phyloP scores from a whole-genome alignment of 2,329 filamentous ascomycete genomes.

The Aspergillus puulaauensis region DNA sequence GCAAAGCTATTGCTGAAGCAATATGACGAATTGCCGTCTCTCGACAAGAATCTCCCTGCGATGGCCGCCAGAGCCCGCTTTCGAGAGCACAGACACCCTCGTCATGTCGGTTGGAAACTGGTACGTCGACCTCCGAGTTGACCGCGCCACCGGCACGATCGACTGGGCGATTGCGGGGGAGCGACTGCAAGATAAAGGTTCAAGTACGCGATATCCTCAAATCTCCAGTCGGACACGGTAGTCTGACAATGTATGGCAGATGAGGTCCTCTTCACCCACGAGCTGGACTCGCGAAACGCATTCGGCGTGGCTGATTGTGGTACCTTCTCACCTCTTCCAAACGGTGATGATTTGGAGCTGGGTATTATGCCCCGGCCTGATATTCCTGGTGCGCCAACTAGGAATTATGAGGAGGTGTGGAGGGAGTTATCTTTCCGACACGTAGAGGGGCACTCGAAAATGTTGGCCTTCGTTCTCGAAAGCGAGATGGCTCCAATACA shows the following conservation, averaged over 20 bases:
- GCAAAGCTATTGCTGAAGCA: background rate
- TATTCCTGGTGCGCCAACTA: constrained; percentile 29
- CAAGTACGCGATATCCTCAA: constrained; percentile 27
- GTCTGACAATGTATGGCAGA: constrained; percentile 20
- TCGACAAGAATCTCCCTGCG: constrained; percentile 46
- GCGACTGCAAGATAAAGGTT: constrained; percentile 36
- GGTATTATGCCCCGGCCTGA: constrained; percentile 41
- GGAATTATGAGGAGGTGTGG: constrained; percentile 68
- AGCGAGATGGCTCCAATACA: constrained; percentile 14
- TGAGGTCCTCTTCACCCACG: constrained; percentile 39
- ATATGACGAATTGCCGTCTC: constrained; percentile 16
- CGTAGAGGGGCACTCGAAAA: constrained; percentile 22
- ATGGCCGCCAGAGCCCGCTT: constrained; percentile 42
- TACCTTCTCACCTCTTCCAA: constrained; percentile 37
- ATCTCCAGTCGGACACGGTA: background rate
- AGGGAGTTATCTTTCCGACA: constrained; percentile 42
- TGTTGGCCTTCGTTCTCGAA: constrained; percentile 33
- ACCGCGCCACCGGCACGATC: constrained; percentile 33
- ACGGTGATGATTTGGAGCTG: constrained; percentile 42
- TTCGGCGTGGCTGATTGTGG: constrained; percentile 38
- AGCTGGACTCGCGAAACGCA: constrained; percentile 37
- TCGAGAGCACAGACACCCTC: constrained; percentile 45
- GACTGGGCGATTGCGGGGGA: constrained; percentile 48
- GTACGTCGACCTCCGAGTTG: constrained; percentile 46
- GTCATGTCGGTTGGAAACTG: constrained; percentile 44